Base-by-base conservation (phyloP, 2,329 filamentous ascomycete genomes). In the Colletotrichum sp. region DNA sequence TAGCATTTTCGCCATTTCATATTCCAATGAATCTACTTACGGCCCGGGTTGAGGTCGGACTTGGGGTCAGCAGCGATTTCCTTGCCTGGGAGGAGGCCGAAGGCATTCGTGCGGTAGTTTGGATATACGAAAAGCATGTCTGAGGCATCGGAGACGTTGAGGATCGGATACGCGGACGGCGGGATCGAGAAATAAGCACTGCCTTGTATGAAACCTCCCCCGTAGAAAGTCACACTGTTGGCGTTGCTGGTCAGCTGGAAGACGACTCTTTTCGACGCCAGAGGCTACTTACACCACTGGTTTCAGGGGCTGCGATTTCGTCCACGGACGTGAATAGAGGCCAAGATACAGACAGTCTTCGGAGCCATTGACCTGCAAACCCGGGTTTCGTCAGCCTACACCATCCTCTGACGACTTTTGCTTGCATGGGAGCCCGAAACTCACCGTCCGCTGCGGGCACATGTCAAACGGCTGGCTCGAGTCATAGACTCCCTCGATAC, bases 321-420 rank as follows among this genome's bases (percentile, higher is more conserved):
- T 83, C 90, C 91, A 93, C 5, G 91, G 91, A 0, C 91, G 87
- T 6, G 89, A 88, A 82, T 91, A 93, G 1, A 93, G 83, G 13
- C 90, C 90, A 3, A 93, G 86, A 76, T 92, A 92, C 16, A 93
- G 84, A 78, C 91, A 93, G 79, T 93, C 91, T 84, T 93, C 91
- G 26, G 86, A 87, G 15, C 88, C 88, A 59, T 90, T 90, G 13
- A 89, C 81, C 83, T 85, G 28, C 62, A 39, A 15, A 13, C 13
- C 28, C 28, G 28, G 12, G 10, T 30, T 66, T 36, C 59, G 10
- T 16, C 5, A 34, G 22, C 22, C 22, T 64, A 12, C 62, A 64
- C 8, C 30, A 9, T 59, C 32, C 16, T 63, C 28, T 34, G 28
- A 8, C 8, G 26, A 28, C 24, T 28, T 16, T 22, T 28, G 12